Conservation (phyloP, 805 yeast species). For the Diddensiella transvaalensis region DNA sequence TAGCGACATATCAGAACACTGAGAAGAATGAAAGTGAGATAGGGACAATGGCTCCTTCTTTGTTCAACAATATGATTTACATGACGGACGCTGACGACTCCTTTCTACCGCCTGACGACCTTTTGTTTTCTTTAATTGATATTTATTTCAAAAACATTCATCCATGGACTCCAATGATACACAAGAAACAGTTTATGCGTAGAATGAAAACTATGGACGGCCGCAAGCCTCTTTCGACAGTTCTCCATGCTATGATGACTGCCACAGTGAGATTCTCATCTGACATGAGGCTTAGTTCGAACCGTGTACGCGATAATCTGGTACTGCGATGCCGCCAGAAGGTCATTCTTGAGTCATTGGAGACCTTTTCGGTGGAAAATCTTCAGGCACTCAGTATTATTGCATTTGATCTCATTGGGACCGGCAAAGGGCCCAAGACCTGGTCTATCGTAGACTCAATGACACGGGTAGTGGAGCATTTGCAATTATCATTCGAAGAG, state of each 20-base stretch:
- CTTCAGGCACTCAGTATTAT: conserved; percentile 16
- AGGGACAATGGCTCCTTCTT: neutral
- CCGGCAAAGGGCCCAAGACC: conserved; percentile 18
- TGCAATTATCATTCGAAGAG: conserved; percentile 16
- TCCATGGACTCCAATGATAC: conserved; percentile 17
- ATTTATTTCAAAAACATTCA: conserved; percentile 11
- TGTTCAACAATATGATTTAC: neutral
- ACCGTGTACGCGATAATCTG: neutral
- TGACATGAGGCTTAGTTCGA: neutral
- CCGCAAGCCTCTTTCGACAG: neutral
- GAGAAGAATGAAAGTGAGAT: neutral
- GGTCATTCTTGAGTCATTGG: conserved; percentile 12
- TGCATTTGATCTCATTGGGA: conserved; percentile 17
- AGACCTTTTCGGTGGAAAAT: conserved; percentile 17
- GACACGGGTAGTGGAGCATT: conserved; percentile 18
- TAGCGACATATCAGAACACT: neutral
- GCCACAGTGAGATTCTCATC: conserved; percentile 10
- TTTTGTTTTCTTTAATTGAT: neutral
- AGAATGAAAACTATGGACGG: neutral
- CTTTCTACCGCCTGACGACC: conserved; percentile 11
- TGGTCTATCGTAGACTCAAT: conserved; percentile 18
- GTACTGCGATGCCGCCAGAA: conserved; percentile 9
- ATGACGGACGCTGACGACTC: neutral
- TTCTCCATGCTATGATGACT: conserved; percentile 12
- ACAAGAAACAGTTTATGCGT: neutral